Conservation (phyloP, 192 early-diverging fungal species). For the Coemansia erecta region DNA sequence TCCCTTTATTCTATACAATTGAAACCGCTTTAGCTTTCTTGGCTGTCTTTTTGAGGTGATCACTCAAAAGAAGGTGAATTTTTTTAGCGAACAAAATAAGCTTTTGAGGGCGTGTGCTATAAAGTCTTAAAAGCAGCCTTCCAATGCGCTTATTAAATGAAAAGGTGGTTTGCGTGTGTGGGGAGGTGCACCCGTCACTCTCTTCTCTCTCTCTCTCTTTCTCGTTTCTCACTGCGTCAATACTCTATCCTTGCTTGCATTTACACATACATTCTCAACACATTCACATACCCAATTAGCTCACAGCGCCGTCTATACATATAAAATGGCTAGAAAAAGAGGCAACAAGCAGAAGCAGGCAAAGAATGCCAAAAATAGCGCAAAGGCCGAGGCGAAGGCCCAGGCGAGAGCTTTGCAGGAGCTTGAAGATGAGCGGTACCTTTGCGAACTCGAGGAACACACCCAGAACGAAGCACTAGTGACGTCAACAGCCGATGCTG, state of each 20-base stretch:
- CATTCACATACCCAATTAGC: too few relatives aligned
- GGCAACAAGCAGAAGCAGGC: constrained; percentile 1
- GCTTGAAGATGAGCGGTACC: too few relatives aligned
- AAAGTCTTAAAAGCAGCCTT: too few relatives aligned
- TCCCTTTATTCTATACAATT: constrained; percentile 1
- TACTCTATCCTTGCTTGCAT: not conserved
- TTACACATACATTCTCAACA: too few relatives aligned
- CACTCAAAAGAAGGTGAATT: not conserved
- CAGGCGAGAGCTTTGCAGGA: too few relatives aligned
- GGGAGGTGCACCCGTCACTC: not conserved
- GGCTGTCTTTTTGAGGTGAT: not conserved
- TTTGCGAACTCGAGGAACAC: too few relatives aligned
- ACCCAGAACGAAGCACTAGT: not conserved
- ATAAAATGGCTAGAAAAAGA: constrained; percentile 8
- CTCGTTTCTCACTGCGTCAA: not conserved
- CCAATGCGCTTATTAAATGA: too few relatives aligned
- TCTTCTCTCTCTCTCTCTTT: not conserved
- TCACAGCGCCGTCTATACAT: too few relatives aligned
- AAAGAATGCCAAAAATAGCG: constrained; percentile 1
- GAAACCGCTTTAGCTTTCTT: not conserved
- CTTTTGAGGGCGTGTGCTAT: not conserved
- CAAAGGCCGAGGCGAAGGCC: not conserved
- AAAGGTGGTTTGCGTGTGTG: not conserved
- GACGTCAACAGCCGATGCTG: not conserved
- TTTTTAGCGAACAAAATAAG: not conserved